Evolutionary conservation across 768 basidiomycete genomes (phyloP).

Genomic region (Astraeus odoratus): DNA sequence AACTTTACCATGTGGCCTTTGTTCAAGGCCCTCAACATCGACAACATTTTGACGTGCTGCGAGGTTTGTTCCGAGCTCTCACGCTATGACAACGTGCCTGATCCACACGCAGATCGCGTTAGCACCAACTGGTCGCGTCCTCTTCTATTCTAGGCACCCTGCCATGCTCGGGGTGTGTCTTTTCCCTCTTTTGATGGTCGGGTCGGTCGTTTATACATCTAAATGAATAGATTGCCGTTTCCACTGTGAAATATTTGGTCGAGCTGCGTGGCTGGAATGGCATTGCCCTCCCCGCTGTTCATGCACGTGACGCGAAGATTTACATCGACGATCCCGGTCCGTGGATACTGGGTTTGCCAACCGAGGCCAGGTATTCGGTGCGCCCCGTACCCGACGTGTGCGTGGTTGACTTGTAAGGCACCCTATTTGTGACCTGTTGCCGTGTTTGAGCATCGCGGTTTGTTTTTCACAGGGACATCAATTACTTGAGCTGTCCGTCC

Average conservation of each 20-base stretch:
- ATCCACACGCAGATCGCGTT: conserved; percentile 57
- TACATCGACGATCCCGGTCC: conserved; percentile 96
- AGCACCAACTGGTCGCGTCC: conserved; percentile 76
- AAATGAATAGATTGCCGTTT: conserved; percentile 69
- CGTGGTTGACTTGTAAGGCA: conserved; percentile 74
- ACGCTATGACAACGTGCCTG: background rate
- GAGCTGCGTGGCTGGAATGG: conserved; percentile 93
- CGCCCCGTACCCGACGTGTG: conserved; percentile 76
- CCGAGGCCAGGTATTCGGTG: conserved; percentile 75
- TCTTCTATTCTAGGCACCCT: conserved; percentile 86
- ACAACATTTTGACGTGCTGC: conserved; percentile 88
- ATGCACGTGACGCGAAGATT: conserved; percentile 86
- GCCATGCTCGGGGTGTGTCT: conserved; percentile 77
- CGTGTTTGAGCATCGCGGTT: background rate
- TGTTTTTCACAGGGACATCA: conserved; percentile 61
- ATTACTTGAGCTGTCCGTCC: conserved; percentile 77
- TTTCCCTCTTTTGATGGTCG: background rate
- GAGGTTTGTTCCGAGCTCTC: conserved; percentile 59
- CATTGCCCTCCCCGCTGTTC: conserved; percentile 73
- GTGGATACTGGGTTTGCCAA: conserved; percentile 89
- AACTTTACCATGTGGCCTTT: conserved; percentile 98
- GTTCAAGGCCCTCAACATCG: conserved; percentile 87
- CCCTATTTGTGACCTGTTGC: conserved; percentile 1
- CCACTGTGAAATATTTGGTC: conserved; percentile 84
- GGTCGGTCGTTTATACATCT: conserved; percentile 3